These are phyloP conservation scores for Citrullus amarus DNA, from an alignment of 306 rosid genomes.

Conservation along the genomic window DNA sequence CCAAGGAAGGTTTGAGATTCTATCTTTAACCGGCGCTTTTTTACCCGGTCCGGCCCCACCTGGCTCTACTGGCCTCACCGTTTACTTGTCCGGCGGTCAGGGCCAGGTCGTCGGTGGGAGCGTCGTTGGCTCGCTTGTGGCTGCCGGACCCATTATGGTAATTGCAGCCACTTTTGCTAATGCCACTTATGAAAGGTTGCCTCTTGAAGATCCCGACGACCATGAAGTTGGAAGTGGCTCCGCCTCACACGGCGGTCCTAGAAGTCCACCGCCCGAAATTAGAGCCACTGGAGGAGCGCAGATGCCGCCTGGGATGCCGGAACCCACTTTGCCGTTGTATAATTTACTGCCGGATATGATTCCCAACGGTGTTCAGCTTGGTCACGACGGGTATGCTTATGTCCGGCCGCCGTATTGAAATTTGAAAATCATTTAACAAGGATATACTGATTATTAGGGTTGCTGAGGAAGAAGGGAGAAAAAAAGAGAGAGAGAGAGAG, in stretches of 20 bases:
- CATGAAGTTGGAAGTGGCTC: slow-evolving; percentile 19
- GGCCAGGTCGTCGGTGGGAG: slow-evolving; percentile 90
- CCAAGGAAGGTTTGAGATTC: slow-evolving; percentile 88
- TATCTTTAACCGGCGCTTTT: slow-evolving; percentile 68
- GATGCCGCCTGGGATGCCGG: slow-evolving; percentile 40
- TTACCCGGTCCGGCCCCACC: slow-evolving; percentile 90
- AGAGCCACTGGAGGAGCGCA: slow-evolving; percentile 20
- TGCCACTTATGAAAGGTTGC: slow-evolving; percentile 83
- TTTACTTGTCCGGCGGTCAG: slow-evolving; percentile 72
- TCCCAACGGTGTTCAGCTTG: slow-evolving; percentile 49
- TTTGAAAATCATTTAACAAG: background rate
- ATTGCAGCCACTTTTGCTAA: slow-evolving; percentile 89
- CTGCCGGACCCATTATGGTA: slow-evolving; percentile 88
- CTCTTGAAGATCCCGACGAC: slow-evolving; percentile 76
- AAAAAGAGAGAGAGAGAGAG: too few relatives aligned
- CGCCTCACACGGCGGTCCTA: slow-evolving; percentile 24
- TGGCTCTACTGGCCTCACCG: slow-evolving; percentile 73
- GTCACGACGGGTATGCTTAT: slow-evolving; percentile 64
- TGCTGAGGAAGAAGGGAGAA: background rate
- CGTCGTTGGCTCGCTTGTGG: slow-evolving; percentile 79
- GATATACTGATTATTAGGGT: background rate
- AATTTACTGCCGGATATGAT: slow-evolving; percentile 52
- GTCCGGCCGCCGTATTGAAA: slow-evolving; percentile 45
- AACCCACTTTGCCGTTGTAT: slow-evolving; percentile 53
- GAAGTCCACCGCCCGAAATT: slow-evolving; percentile 36